Conservation (phyloP, 768 basidiomycete species). For the Sutorius australiensis region DNA sequence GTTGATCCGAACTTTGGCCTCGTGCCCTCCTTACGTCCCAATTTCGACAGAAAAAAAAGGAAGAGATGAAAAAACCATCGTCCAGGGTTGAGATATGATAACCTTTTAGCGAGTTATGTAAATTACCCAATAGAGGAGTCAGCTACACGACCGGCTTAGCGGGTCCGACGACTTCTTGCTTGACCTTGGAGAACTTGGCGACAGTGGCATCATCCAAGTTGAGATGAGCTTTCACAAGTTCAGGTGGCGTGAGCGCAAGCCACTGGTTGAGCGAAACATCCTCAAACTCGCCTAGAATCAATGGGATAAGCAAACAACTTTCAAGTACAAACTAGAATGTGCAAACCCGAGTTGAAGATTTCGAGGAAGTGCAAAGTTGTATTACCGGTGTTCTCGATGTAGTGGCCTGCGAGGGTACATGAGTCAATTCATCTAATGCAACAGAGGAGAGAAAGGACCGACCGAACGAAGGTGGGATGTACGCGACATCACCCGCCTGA, state of each 20-base stretch:
- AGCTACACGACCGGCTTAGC: background rate
- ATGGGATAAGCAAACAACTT: background rate
- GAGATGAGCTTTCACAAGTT: slow-evolving; percentile 61
- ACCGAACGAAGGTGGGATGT: slow-evolving; percentile 25
- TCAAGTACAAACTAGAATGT: background rate
- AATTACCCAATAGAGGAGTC: background rate
- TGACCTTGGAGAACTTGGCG: slow-evolving; percentile 46
- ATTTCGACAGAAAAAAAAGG: background rate
- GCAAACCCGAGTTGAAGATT: slow-evolving; percentile 51
- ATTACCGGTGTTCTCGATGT: slow-evolving; percentile 65
- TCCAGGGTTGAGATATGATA: background rate
- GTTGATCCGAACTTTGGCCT: background rate
- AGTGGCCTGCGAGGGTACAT: slow-evolving; percentile 45
- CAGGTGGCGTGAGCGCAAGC: slow-evolving; percentile 58
- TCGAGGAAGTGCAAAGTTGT: slow-evolving; percentile 56
- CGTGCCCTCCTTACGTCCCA: background rate
- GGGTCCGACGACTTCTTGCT: slow-evolving; percentile 45
- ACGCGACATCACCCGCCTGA: slow-evolving; percentile 31
- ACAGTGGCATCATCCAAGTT: slow-evolving; percentile 50
- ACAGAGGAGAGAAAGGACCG: background rate
- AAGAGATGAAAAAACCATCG: slow-evolving; percentile 13
- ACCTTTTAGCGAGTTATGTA: too few species aligned
- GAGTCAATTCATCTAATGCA: background rate
- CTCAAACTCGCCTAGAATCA: slow-evolving; percentile 41
- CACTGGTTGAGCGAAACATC: slow-evolving; percentile 59